Base-by-base conservation (phyloP, 1,139 yeast species). In the Kurtzmaniella natalensis region DNA sequence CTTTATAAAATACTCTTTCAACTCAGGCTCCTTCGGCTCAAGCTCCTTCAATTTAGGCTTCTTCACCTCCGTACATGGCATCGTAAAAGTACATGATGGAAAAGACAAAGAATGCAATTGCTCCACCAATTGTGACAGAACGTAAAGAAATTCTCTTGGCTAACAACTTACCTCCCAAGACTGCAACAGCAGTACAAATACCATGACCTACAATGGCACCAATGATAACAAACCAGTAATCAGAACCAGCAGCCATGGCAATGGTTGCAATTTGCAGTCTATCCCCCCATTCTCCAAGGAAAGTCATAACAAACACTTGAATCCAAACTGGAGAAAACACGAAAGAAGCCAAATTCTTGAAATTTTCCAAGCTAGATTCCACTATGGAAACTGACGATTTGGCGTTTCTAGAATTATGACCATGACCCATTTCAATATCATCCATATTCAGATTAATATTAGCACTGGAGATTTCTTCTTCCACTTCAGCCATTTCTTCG, bases 221-320 rank as follows among this genome's bases (percentile, higher is more conserved):
- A 30, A 81, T 47, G 31, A 92, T 86, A 32, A 89, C 95, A 51
- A 72, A 72, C 92, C 94, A 81, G 63, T 87, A 92, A 57, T 88
- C 86, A 25, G 88, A 81, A 25, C 96, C 96, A 1, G 98, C 96
- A 32, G 97, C 97, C 94, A 92, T 84, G 34, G 98, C 98, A 51
- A 92, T 88, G 28, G 96, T 94, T 25, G 97, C 96, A 36, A 92
- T 87, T 62, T 92, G 99, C 10, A 96, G 88, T 51, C 98, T 79
- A 59, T 92, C 99, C 33, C 99, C 99, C 95, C 97, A 88, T 64
- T 92, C 99, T 38, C 96, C 98, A 37, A 92, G 67, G 57, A 94
- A 94, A 2, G 96, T 87, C 97, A 94, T 89, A 35, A 81, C 79
- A 55, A 92, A 92, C 4, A 92, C 94, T 63, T 92, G 96, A 46